Base-by-base conservation (phyloP, 768 basidiomycete species). In the Phanerochaete carnosa region DNA sequence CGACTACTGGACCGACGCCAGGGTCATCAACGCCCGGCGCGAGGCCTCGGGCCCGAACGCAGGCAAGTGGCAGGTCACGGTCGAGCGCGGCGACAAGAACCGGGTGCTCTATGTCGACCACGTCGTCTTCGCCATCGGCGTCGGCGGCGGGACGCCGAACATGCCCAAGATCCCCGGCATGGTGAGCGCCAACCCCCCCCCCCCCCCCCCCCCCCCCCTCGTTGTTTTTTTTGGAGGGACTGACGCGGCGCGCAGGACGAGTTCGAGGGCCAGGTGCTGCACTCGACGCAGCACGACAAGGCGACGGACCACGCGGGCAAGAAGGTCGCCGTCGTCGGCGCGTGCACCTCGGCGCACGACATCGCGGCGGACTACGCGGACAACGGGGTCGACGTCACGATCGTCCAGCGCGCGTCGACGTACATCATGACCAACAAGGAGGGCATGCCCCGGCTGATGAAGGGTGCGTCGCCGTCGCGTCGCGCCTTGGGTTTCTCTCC, bases 311-410 rank as follows among this genome's bases (percentile, higher is more conserved):
- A 85, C 63, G 52, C 68, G 1, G 89, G 87, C 15, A 90, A 90
- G 74, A 90, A 85, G 66, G 86, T 89, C 0, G 76, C 85, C 4
- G 83, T 90, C 1, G 74, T 90, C 4, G 89, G 89, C 2, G 78
- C 87, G 16, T 83, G 83, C 54, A 87, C 86, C 11, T 86, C 83
- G 66, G 79, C 74, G 0, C 81, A 83, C 64, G 83, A 83, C 50
- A 79, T 85, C 45, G 76, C 79, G 5, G 69, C 74, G n/a, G 81
- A 83, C 62, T 79, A 74, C 49, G 74, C 68, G 45, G 68, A 75
- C 5, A 67, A 79, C 62, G 81, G 78, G 0, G 69, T 83, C 47
- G 81, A 60, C 25, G 59, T 60, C 29, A 60, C 59, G 19, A 29
- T 60, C 28, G 32, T 54, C 26, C 59, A 60, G 52, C 50, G 59